Evolutionary conservation across 148 eudicot genomes (phyloP), one percentile per base, ranked within the genome.

Genomic region (Heliosperma pusillum): DNA sequence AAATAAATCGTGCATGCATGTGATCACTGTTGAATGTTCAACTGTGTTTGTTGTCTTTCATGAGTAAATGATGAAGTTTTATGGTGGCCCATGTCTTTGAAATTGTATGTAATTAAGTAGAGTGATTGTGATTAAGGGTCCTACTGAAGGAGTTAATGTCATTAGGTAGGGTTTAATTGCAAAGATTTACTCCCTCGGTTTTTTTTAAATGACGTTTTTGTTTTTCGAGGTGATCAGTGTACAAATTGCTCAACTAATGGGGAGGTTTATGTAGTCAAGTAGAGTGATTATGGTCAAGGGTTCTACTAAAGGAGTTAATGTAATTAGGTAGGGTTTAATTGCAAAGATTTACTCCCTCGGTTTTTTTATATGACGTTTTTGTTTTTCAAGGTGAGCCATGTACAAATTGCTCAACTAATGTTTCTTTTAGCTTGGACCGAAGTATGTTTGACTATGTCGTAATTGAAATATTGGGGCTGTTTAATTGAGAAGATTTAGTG

Each of bases 1-100:
- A 22, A 59, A 13, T 78, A 25, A 47, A n/a, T 11, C 15, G 58
- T 72, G 30, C 66, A 59, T 67, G 68, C 73, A 73, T 78, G 77
- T 27, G 74, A 57, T 3, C 26, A 30, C 50, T 16, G 15, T 56
- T 73, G 77, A 60, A 79, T 45, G 62, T 13, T 27, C 63, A 60
- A 22, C n/a, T 21, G 17, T 57, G 13, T 67, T 22, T 40, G 27
- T 67, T 44, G 45, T 67, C 71, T n/a, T 50, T 79, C 77, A 67
- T 74, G 72, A 25, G 65, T 21, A 68, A 24, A 10, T 70, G 70
- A 36, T 74, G 74, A 74, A 73, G 71, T 26, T 65, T 36, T 4
- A 0, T 19, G 44, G 20, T 25, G 70, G 26, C 33, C 75, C 33
- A 12, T 27, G 26, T 42, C 20, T 36, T 20, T 3, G 20, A 8